phyloP scores from a whole-genome alignment of 2,329 filamentous ascomycete genomes.

The Ascochyta koolunga region DNA sequence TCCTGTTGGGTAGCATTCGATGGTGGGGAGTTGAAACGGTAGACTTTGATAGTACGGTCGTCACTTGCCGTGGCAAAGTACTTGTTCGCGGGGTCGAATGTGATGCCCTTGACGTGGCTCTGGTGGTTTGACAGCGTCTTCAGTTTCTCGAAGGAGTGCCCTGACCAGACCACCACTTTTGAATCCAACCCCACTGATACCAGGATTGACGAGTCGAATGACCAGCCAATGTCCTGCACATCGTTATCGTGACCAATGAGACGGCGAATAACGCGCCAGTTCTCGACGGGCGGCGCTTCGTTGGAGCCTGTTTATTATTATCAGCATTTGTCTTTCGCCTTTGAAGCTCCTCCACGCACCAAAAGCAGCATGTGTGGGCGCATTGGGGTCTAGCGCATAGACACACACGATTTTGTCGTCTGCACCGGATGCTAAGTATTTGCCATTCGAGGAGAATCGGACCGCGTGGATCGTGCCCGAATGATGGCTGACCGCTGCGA shows the following conservation, averaged over 20 bases:
- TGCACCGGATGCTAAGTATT: constrained; percentile 93
- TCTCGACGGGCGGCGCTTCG: constrained; percentile 91
- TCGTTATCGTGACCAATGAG: constrained; percentile 98
- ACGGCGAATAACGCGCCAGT: constrained; percentile 94
- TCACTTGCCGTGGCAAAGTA: constrained; percentile 99
- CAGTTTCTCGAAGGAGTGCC: constrained; percentile 95
- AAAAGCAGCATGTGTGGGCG: constrained; percentile 78
- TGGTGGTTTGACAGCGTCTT: constrained; percentile 93
- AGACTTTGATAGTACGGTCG: constrained; percentile 95
- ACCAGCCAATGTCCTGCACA: constrained; percentile 97
- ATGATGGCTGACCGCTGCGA: constrained; percentile 98
- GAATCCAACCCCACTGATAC: constrained; percentile 97
- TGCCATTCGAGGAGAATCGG: constrained; percentile 92
- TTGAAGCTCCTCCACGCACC: constrained; percentile 58
- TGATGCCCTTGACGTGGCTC: constrained; percentile 98
- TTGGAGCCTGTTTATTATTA: constrained; percentile 66
- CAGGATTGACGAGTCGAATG: constrained; percentile 90
- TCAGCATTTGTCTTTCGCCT: constrained; percentile 16
- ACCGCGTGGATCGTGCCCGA: constrained; percentile 97
- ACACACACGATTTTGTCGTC: constrained; percentile 99
- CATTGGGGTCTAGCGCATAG: constrained; percentile 85
- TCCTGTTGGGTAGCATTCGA: constrained; percentile 94
- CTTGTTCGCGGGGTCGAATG: constrained; percentile 97
- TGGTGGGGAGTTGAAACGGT: constrained; percentile 84
- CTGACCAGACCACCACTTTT: constrained; percentile 98